A percentile compares a stretch with the other conserved stretches of the same genome.
Evolutionary conservation across 305 asterid species (phyloP).

Genomic region (Solanum hybrid): DNA sequence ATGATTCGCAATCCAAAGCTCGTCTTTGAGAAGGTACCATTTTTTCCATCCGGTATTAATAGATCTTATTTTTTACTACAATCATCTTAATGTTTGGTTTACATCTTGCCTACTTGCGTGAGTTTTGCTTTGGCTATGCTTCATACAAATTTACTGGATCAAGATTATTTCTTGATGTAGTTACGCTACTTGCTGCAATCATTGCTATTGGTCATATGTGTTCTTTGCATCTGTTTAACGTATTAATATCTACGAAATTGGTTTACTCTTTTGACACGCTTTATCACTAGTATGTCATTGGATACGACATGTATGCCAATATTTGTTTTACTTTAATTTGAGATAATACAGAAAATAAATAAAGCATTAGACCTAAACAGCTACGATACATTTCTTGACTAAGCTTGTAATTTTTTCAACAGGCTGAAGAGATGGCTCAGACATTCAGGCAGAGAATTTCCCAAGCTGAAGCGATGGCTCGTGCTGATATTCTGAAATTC

Average conservation of each 20-base stretch:
- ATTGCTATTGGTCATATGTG: not conserved
- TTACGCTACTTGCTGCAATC: not conserved
- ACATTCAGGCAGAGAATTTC: conserved; percentile 95
- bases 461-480: conserved; percentile 99
- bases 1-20: conserved; percentile 96
- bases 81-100: not conserved
- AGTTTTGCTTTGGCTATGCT: not conserved
- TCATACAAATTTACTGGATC: not conserved
- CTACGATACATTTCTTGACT: not conserved
- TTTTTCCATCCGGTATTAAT: not conserved
- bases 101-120: not conserved
- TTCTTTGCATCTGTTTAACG: not conserved
- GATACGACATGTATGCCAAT: not conserved
- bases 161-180: not conserved
- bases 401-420: not conserved
- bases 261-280: not conserved
- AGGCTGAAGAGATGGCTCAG: conserved; percentile 99
- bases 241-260: not conserved
- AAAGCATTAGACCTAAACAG: not conserved
- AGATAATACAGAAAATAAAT: not conserved
- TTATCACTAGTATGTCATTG: not conserved
- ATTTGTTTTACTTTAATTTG: not conserved
- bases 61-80: not conserved
- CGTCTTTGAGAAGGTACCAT: conserved; percentile 76
- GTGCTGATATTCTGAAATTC: conserved; percentile 92